Conservation (phyloP, 352 stramenopile species). For the Phytophthora pini region DNA sequence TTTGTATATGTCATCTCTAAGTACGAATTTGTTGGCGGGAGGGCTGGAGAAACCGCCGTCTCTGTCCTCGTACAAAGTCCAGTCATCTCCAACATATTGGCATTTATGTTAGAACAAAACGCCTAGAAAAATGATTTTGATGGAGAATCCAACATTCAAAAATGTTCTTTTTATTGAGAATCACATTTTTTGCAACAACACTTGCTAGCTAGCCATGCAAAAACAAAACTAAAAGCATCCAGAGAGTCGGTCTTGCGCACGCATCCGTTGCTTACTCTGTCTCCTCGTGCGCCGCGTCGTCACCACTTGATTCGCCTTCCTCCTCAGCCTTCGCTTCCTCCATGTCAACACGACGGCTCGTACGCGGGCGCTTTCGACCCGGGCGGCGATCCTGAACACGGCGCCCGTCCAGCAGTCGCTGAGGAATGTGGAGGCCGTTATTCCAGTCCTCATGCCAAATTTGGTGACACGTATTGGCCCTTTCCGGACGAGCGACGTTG, state of each 20-base stretch:
- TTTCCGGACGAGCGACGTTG: background rate
- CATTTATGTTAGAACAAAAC: background rate
- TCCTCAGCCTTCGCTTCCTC: background rate
- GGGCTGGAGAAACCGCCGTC: background rate
- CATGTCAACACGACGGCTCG: background rate
- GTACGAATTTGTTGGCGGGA: conserved; percentile 5
- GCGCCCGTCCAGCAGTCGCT: background rate
- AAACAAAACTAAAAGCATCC: background rate
- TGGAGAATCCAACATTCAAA: background rate
- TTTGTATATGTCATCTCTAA: conserved; percentile 1
- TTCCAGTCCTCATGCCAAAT: background rate
- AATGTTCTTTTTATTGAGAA: background rate
- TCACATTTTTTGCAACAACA: background rate
- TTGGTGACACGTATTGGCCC: background rate
- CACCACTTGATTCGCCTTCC: background rate
- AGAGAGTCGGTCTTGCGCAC: background rate
- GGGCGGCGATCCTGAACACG: background rate
- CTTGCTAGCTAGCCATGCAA: background rate
- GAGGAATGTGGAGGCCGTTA: background rate
- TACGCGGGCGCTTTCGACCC: background rate
- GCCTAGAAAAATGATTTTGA: background rate
- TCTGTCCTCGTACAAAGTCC: background rate
- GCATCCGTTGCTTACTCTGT: background rate
- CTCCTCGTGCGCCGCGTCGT: background rate
- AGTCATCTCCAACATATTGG: background rate